phyloP scores from a whole-genome alignment of 2,329 filamentous ascomycete species.

The Scolecobasidium constrictum region DNA sequence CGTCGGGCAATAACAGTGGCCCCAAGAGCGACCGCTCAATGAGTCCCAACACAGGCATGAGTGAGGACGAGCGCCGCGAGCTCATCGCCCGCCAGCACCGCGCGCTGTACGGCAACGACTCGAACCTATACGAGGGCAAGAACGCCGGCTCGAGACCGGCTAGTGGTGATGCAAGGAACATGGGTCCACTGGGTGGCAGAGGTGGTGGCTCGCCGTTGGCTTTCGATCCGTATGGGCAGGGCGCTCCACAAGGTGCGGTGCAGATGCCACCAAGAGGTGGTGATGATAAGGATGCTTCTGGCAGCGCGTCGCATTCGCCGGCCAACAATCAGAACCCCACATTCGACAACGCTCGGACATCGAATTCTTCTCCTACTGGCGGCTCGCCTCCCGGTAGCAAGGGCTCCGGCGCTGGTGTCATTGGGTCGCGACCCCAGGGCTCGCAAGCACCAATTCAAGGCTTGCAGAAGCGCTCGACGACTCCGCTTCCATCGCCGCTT shows the following conservation, averaged over 20 bases:
- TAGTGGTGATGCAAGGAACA: constrained; percentile 51
- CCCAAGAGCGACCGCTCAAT: constrained; percentile 78
- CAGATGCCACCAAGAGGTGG: constrained; percentile 36
- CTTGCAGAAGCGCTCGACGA: constrained; percentile 74
- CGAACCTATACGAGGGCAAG: constrained; percentile 58
- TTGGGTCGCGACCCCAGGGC: constrained; percentile 74
- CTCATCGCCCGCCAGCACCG: constrained; percentile 92
- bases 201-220: constrained; percentile 72
- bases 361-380: constrained; percentile 69
- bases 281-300: constrained; percentile 29
- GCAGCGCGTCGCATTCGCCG: constrained; percentile 68
- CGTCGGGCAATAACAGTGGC: constrained; percentile 57
- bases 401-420: constrained; percentile 69
- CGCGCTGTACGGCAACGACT: constrained; percentile 74
- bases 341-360: constrained; percentile 52
- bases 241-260: constrained; percentile 35
- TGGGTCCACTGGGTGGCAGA: constrained; percentile 50
- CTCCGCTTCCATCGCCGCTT: constrained; percentile 81
- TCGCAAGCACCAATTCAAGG: constrained; percentile 26
- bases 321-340: constrained; percentile 49
- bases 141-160: constrained; percentile 55
- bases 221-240: constrained; percentile 57
- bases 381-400: constrained; percentile 58
- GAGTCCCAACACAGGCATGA: constrained; percentile 72
- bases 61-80: constrained; percentile 90